Evolutionary conservation across 495 filamentous ascomycete species (phyloP).

Genomic region (Penicillium flavigenum): DNA sequence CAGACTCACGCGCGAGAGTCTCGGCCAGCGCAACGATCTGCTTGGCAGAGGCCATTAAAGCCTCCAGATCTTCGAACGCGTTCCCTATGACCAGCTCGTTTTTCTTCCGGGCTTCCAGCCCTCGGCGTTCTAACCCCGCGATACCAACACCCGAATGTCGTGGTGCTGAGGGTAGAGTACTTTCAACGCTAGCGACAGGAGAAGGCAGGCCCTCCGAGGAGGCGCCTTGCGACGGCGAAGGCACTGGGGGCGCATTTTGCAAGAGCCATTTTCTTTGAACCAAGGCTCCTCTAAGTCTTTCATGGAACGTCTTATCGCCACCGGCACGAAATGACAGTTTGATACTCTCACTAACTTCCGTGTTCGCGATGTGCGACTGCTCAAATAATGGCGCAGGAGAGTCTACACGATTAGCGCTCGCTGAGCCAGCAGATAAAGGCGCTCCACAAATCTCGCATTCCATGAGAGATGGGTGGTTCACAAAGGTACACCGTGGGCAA

Average conservation of each 20-base stretch:
- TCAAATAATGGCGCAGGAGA: slow-evolving; percentile 73
- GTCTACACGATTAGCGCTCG: slow-evolving; percentile 50
- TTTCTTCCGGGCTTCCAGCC: slow-evolving; percentile 78
- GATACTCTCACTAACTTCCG: slow-evolving; percentile 69
- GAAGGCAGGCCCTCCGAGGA: slow-evolving; percentile 23
- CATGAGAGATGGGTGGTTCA: slow-evolving; percentile 83
- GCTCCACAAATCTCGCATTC: slow-evolving; percentile 92
- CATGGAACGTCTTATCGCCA: slow-evolving; percentile 86
- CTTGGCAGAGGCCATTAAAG: slow-evolving; percentile 95
- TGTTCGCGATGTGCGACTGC: slow-evolving; percentile 38
- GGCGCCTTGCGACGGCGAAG: slow-evolving; percentile 52
- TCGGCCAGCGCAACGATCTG: slow-evolving; percentile 93
- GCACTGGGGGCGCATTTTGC: slow-evolving; percentile 87
- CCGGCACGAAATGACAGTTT: slow-evolving; percentile 90
- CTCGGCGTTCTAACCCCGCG: slow-evolving; percentile 83
- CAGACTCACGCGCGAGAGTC: slow-evolving; percentile 71
- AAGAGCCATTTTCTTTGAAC: slow-evolving; percentile 96
- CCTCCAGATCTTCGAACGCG: slow-evolving; percentile 95
- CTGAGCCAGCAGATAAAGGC: slow-evolving; percentile 41
- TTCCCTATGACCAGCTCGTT: slow-evolving; percentile 91
- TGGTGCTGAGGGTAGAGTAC: slow-evolving; percentile 28
- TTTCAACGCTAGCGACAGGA: slow-evolving; percentile 20
- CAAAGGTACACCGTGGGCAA: slow-evolving; percentile 91
- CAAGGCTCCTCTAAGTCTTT: slow-evolving; percentile 81
- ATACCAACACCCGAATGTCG: slow-evolving; percentile 77